phyloP scores from a whole-genome alignment of 495 filamentous ascomycete genomes.

The Acidomyces sp. region DNA sequence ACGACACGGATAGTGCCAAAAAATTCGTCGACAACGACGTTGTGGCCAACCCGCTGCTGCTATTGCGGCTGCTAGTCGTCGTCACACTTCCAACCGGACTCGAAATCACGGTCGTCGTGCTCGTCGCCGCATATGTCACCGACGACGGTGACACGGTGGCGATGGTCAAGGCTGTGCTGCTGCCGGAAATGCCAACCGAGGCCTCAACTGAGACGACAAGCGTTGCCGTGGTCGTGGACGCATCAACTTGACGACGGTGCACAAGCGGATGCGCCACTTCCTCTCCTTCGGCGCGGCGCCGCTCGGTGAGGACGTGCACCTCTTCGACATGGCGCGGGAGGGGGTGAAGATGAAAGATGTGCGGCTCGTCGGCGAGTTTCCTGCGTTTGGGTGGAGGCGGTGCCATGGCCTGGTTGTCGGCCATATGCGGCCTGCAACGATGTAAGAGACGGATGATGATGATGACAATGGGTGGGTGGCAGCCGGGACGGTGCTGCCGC shows the following conservation, averaged over 20 bases:
- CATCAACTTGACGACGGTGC: conserved; percentile 2
- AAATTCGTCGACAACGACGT: neutral
- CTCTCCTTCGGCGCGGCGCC: neutral
- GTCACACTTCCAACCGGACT: neutral
- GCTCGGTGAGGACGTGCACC: conserved; percentile 14
- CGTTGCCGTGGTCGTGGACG: neutral
- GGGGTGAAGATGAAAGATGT: no score
- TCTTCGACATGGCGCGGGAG: conserved; percentile 14
- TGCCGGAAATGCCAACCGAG: neutral
- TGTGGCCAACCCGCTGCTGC: neutral
- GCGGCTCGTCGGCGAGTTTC: no score
- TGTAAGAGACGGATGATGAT: no score
- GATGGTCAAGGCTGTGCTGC: neutral
- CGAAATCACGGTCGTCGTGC: neutral
- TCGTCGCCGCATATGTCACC: neutral
- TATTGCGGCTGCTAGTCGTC: neutral
- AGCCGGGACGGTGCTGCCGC: no score
- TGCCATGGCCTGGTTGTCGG: no score
- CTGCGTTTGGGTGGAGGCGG: no score
- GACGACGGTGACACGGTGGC: neutral
- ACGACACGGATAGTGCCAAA: neutral
- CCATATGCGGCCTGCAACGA: no score
- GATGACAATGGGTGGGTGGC: no score
- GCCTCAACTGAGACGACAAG: neutral
- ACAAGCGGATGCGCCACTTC: neutral